Conservation (phyloP, 179 eudicot genomes). For the Gypsophila paniculata region DNA sequence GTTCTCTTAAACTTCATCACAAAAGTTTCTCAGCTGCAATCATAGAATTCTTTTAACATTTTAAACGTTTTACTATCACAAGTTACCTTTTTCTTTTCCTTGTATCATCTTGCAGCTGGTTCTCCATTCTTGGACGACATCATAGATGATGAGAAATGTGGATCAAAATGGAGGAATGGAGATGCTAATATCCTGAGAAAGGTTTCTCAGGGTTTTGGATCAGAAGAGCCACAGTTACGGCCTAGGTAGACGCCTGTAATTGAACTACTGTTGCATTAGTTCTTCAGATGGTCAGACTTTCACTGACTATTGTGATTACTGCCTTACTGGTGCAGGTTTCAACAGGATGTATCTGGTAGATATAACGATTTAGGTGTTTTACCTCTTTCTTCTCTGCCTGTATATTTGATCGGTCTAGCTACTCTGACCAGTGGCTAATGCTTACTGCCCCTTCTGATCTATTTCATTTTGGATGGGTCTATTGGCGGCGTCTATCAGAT, state of each 20-base stretch:
- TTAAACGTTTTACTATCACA: slow-evolving; percentile 7
- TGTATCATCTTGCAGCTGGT: slow-evolving; percentile 24
- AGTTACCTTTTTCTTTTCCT: slow-evolving; percentile 4
- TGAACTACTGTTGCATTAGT: background rate
- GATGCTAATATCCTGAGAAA: slow-evolving; percentile 35
- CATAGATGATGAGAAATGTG: slow-evolving; percentile 32
- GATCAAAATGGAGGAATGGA: slow-evolving; percentile 28
- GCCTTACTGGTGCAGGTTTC: slow-evolving; percentile 34
- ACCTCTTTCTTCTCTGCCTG: slow-evolving; percentile 15
- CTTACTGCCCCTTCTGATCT: slow-evolving; percentile 16
- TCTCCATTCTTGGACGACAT: slow-evolving; percentile 33
- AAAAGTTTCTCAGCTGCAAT: slow-evolving; percentile 4
- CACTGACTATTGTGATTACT: slow-evolving; percentile 5
- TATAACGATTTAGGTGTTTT: slow-evolving; percentile 35
- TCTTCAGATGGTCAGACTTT: background rate
- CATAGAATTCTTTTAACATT: background rate
- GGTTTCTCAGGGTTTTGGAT: slow-evolving; percentile 33
- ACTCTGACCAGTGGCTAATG: slow-evolving; percentile 13
- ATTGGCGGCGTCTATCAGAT: slow-evolving; percentile 29
- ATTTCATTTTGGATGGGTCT: slow-evolving; percentile 30
- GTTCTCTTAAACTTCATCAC: background rate
- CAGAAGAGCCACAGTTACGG: slow-evolving; percentile 27
- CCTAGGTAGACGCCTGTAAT: slow-evolving; percentile 38
- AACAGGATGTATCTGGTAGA: slow-evolving; percentile 28
- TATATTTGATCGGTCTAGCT: slow-evolving; percentile 4